These are phyloP conservation scores for Lotus japonicus DNA, from an alignment of 306 rosid species.

Conservation along the genomic window DNA sequence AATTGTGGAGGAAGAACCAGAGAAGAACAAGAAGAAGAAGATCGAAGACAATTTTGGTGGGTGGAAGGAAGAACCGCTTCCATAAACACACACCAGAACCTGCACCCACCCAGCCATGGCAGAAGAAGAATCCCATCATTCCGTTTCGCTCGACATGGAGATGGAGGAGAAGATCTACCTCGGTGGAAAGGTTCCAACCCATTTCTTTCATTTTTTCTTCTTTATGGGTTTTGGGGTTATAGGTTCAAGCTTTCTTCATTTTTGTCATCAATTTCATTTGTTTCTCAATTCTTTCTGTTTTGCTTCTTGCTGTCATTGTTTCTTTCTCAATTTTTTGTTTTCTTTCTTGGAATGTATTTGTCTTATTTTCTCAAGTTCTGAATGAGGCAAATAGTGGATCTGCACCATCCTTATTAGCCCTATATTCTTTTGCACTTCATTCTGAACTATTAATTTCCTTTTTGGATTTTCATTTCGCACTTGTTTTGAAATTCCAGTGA, in stretches of 20 bases:
- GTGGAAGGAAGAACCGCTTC: conserved; percentile 30
- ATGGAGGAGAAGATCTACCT: conserved; percentile 96
- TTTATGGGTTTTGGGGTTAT: background rate
- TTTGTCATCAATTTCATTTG: background rate
- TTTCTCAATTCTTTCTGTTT: background rate
- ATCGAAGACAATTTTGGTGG: background rate
- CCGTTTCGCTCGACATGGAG: conserved; percentile 69
- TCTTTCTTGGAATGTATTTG: background rate
- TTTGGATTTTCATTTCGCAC: background rate
- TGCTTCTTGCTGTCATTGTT: background rate
- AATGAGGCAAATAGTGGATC: conserved; percentile 11
- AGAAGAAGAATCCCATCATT: conserved; percentile 58
- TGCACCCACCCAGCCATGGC: conserved; percentile 45
- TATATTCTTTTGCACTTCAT: background rate
- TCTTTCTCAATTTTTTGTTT: background rate
- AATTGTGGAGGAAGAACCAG: background rate
- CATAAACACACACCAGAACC: conserved; percentile 32
- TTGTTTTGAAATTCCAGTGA: background rate
- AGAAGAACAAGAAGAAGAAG: background rate
- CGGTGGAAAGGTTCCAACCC: conserved; percentile 71
- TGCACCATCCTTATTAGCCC: conserved; percentile 5
- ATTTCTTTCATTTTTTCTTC: background rate
- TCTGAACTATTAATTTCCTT: background rate
- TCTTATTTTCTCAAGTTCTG: conserved; percentile 12
- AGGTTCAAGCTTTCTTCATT: background rate